Evolutionary conservation across 371 early-diverging fungal species (phyloP), one percentile per base, ranked within the genome.

Genomic region (Encephalitozoon hellem): DNA sequence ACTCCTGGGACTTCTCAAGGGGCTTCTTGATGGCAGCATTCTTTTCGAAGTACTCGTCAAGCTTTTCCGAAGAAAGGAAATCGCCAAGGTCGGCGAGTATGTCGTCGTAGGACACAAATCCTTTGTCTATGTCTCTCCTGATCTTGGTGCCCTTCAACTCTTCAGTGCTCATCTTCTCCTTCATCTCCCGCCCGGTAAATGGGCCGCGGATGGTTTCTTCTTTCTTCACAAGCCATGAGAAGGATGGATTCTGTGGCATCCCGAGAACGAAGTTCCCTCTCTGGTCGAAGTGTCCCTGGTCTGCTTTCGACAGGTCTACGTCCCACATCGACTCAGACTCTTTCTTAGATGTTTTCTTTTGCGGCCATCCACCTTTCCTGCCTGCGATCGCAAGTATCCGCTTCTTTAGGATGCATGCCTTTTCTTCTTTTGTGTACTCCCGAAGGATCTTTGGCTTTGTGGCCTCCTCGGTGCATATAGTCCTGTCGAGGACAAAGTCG

Each of bases 101-200:
- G 15, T 47, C 74, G 2, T 78, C 72, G 65, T 68, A 73, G 0
- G 67, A 26, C 12, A 81, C 34, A 69, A 78, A 81, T 9, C 52
- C 78, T 39, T 69, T 74, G 43, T 81, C 82, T 72, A 63, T 65
- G n/a, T 72, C 77, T 74, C 82, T 67, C 28, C 69, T 74, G 12
- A 81, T 68, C n/a, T 23, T 12, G n/a, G 49, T 32, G 0, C 32
- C 66, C 18, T 18, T 26, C 6, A 73, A 41, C n/a, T 42, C 54
- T 6, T 39, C 63, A 32, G 42, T 25, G 11, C 32, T 38, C 1
- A 72, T 18, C 38, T 54, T 65, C 3, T 45, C 12, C 18, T 52
- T 43, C 76, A 76, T 70, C 32, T 76, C 78, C 12, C 70, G 71
- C 42, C 52, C 67, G 8, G 67, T 71, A 39, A 69, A 81, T 21